Conservation (phyloP, 805 yeast species). For the Torulaspora microellipsoides region DNA sequence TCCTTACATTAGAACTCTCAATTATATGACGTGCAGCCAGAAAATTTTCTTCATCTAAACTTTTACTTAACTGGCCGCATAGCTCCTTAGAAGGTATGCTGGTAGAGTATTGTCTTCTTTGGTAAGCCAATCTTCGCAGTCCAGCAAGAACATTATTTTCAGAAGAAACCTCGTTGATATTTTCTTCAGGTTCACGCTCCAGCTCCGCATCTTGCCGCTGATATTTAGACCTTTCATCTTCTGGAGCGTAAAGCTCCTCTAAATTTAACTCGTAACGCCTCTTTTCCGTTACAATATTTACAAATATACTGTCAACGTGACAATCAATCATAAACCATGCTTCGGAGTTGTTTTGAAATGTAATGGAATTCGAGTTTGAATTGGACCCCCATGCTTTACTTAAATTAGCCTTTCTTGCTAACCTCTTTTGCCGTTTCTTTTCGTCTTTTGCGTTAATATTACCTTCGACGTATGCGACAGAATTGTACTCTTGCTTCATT, state of each 20-base stretch:
- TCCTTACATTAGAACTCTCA: not conserved
- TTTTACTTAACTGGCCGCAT: constrained; percentile 3
- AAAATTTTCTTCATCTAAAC: constrained; percentile 14
- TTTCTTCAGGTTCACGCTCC: not conserved
- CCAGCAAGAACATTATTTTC: constrained; percentile 30
- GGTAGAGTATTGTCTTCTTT: constrained; percentile 29
- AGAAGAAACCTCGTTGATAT: constrained; percentile 3
- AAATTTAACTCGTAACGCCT: constrained; percentile 65
- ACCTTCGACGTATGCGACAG: constrained; percentile 64
- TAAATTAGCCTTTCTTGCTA: constrained; percentile 51
- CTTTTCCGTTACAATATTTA: constrained; percentile 69
- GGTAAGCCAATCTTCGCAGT: constrained; percentile 26
- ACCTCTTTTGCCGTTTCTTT: constrained; percentile 46
- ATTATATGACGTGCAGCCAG: constrained; percentile 7
- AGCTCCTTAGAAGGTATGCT: constrained; percentile 3
- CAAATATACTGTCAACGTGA: constrained; percentile 52
- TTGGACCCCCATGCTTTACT: constrained; percentile 48
- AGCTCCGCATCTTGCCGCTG: not conserved
- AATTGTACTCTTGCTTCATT: constrained; percentile 49
- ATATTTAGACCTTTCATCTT: constrained; percentile 35
- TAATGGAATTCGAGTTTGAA: constrained; percentile 31
- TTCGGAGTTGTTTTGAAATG: constrained; percentile 43
- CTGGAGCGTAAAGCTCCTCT: constrained; percentile 60
- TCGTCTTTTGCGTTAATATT: constrained; percentile 54
- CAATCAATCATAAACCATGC: constrained; percentile 84